Evolutionary conservation across 805 yeast species (phyloP), one percentile per base, ranked within the genome.

Genomic region (Candida ovalis): DNA sequence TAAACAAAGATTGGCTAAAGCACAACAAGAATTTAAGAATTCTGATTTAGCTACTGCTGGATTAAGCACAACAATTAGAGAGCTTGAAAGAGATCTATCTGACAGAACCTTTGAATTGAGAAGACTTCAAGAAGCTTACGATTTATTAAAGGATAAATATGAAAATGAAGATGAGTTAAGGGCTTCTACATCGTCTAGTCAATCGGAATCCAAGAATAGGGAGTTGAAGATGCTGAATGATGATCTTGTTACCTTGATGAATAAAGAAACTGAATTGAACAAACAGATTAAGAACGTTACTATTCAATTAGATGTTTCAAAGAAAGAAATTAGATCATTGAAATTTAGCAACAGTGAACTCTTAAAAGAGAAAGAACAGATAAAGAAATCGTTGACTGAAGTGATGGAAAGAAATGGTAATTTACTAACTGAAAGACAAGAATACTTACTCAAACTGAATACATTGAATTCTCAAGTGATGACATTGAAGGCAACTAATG

Each of bases 201-300:
- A 57, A 22, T 52, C 64, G 2, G 56, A 57, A 13, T 52, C 63
- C 21, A 71, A 69, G 44, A 77, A 72, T 42, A 71, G 68, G 28
- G 86, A 86, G 56, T 68, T 85, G 43, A 74, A 77, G 45, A 68
- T 71, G 43, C 61, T 86, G 49, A 79, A 76, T 52, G 71, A 71
- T 32, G 82, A 81, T 42, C 60, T 88, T 35, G 71, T 75, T 33
- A 69, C 71, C 46, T 75, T 79, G 53, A 70, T 82, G 67, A 81
- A 82, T 55, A 74, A 72, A 35, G 96, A 88, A 62, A 81, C 88
- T 1, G 80, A 77, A 27, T 63, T 85, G 46, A 78, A 82, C 50
- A 85, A 82, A 54, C 82, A 78, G 41, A 70, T 83, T 53, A 84
- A 86, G 45, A 78, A 78, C 35, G 66, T 84, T 24, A 78, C 75